Conservation (phyloP, 108 stramenopile genomes). For the Conticribra weissflogii region DNA sequence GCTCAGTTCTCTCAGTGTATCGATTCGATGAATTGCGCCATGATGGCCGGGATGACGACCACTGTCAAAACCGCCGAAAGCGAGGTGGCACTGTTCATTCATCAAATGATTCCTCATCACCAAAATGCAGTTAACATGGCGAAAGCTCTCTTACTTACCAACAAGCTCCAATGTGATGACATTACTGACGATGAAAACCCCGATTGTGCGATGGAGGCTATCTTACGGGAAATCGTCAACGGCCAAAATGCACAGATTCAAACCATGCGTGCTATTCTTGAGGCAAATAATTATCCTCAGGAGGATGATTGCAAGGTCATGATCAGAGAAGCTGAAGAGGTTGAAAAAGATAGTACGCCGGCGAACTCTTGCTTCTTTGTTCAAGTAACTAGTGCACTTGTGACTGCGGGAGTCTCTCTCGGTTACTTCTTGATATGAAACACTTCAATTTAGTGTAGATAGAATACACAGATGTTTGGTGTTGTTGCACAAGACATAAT, state of each 20-base stretch:
- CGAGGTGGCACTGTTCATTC: conserved; percentile 62
- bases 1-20: conserved; percentile 55
- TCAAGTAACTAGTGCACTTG: too few relatives aligned
- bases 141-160: conserved; percentile 67
- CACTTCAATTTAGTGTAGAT: too few relatives aligned
- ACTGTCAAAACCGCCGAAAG: conserved; percentile 6
- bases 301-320: conserved; percentile 52
- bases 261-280: conserved; percentile 66
- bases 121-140: conserved; percentile 95
- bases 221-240: conserved; percentile 73
- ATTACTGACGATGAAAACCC: conserved; percentile 39
- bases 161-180: conserved; percentile 52
- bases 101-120: conserved; percentile 95
- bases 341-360: too few relatives aligned
- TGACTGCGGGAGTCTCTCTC: too few relatives aligned
- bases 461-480: too few relatives aligned
- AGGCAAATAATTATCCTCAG: conserved; percentile 36
- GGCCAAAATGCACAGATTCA: conserved; percentile 83
- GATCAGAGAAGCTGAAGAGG: neutral
- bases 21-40: conserved; percentile 74
- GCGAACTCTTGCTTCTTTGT: too few relatives aligned
- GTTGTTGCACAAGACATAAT: too few relatives aligned
- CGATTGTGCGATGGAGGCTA: conserved; percentile 56
- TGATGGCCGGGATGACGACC: conserved; percentile 76
- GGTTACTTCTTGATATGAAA: too few relatives aligned